Evolutionary conservation across 352 stramenopile genomes (phyloP).

Genomic region (Elongisporangium undulatum): DNA sequence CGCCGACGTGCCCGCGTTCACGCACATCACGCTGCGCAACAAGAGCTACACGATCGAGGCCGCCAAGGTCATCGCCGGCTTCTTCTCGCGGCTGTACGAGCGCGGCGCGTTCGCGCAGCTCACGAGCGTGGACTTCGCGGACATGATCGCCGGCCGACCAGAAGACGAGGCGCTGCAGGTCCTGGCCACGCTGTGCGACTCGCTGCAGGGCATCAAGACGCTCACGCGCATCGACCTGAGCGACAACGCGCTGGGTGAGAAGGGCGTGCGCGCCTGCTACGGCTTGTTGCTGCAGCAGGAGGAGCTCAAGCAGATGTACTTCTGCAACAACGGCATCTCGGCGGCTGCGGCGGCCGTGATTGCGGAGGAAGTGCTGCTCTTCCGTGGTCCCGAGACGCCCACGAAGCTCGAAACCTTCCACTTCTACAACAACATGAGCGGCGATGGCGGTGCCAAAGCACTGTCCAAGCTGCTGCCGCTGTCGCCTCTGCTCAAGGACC

Average conservation of each 20-base stretch:
- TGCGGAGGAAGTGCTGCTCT: slow-evolving; percentile 85
- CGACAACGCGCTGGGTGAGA: slow-evolving; percentile 95
- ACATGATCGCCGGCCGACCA: slow-evolving; percentile 82
- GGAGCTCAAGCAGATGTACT: slow-evolving; percentile 83
- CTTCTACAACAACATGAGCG: slow-evolving; percentile 98
- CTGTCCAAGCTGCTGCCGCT: slow-evolving; percentile 83
- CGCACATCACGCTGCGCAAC: slow-evolving; percentile 83
- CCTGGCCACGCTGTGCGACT: slow-evolving; percentile 72
- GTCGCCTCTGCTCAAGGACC: slow-evolving; percentile 82
- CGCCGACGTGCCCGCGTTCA: slow-evolving; percentile 33
- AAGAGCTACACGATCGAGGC: slow-evolving; percentile 86
- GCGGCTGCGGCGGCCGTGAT: slow-evolving; percentile 84
- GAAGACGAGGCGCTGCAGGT: slow-evolving; percentile 84
- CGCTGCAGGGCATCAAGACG: slow-evolving; percentile 65
- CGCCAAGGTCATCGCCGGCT: slow-evolving; percentile 66
- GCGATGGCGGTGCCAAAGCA: slow-evolving; percentile 87
- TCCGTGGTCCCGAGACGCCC: slow-evolving; percentile 49
- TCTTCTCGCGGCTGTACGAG: slow-evolving; percentile 47
- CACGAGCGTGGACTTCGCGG: slow-evolving; percentile 79
- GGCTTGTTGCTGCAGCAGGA: slow-evolving; percentile 75
- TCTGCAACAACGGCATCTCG: slow-evolving; percentile 96
- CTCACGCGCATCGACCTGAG: slow-evolving; percentile 86
- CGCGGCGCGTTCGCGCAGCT: slow-evolving; percentile 51
- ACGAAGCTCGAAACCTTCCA: slow-evolving; percentile 91
- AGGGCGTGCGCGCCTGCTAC: slow-evolving; percentile 90